These are phyloP conservation scores for Lagenaria siceraria DNA, from an alignment of 306 rosid species.

Conservation along the genomic window DNA sequence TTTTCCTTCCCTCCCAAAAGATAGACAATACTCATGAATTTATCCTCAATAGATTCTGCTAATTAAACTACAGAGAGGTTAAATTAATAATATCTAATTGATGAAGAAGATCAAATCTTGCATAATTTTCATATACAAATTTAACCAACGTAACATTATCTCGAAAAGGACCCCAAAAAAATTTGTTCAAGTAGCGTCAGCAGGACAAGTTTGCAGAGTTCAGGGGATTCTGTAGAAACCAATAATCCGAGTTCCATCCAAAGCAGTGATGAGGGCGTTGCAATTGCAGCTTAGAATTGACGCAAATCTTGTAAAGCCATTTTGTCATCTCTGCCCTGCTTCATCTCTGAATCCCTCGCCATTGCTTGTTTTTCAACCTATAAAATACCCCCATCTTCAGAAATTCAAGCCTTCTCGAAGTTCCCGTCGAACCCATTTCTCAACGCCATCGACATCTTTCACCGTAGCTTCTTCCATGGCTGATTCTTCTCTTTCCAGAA, in stretches of 20 bases:
- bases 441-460: conserved; percentile 7
- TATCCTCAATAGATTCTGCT: not conserved
- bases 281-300: not conserved
- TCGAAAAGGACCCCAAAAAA: not conserved
- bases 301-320: conserved; percentile 23
- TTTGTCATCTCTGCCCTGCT: conserved; percentile 29
- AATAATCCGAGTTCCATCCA: not conserved
- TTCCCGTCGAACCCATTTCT: conserved; percentile 11
- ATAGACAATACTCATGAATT: not conserved
- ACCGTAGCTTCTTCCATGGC: conserved; percentile 41
- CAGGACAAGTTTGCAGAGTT: not conserved
- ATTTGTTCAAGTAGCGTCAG: not conserved
- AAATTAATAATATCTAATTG: not conserved
- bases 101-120: not conserved
- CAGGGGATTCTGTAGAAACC: not conserved
- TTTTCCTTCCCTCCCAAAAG: not conserved
- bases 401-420: not conserved
- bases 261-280: not conserved
- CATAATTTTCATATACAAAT: not conserved
- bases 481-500: conserved; percentile 26
- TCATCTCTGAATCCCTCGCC: conserved; percentile 4
- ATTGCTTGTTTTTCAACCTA: conserved; percentile 14
- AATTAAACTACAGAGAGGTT: not conserved
- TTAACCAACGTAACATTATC: not conserved
- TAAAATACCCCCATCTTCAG: conserved; percentile 11